phyloP scores from a whole-genome alignment of 2,329 filamentous ascomycete genomes.

The Colletotrichum noveboracense region DNA sequence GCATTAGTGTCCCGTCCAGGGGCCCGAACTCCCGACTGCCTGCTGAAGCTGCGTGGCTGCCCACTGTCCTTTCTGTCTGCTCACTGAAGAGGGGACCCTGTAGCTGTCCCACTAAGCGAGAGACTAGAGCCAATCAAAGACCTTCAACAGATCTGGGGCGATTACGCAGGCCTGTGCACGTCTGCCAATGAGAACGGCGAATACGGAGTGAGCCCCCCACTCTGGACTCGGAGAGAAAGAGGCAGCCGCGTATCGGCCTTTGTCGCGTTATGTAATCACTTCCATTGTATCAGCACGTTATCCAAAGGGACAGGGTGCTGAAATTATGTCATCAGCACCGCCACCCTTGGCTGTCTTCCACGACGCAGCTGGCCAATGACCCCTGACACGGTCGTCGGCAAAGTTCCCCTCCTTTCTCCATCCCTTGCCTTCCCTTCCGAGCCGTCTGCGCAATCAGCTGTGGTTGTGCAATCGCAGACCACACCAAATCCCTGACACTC shows the following conservation, averaged over 20 bases:
- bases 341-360: neutral
- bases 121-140: neutral
- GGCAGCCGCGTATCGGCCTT: neutral
- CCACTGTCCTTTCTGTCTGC: neutral
- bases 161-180: neutral
- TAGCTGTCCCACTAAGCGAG: neutral
- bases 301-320: neutral
- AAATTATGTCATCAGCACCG: conserved; percentile 18
- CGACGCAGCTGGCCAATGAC: neutral
- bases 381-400: neutral
- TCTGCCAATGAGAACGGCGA: neutral
- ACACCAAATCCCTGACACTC: neutral
- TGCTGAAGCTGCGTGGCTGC: neutral
- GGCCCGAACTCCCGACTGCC: neutral
- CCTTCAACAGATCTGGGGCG: neutral
- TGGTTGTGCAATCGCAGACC: neutral
- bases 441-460: neutral
- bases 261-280: neutral
- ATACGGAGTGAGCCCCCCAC: neutral
- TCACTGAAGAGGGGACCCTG: neutral
- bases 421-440: neutral
- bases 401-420: neutral
- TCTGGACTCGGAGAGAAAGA: neutral
- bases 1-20: neutral
- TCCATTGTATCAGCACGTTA: neutral